These are phyloP conservation scores for Periglandula ipomoeae DNA, from an alignment of 2,329 filamentous ascomycete genomes.

Conservation along the genomic window DNA sequence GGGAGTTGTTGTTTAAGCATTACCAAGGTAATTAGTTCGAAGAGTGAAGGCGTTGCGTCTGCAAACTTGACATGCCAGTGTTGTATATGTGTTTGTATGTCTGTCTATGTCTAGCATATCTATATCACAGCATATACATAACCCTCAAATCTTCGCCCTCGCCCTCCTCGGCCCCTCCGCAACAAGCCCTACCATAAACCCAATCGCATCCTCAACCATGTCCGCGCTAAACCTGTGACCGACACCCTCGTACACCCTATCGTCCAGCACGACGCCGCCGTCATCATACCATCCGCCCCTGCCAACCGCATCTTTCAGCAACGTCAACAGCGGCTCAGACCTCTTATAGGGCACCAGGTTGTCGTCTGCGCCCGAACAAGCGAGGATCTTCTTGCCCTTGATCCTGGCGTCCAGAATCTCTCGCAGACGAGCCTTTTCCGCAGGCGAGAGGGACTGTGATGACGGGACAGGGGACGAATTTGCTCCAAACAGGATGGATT, in stretches of 20 bases:
- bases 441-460: constrained; percentile 18
- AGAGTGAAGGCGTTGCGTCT: no score
- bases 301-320: constrained; percentile 45
- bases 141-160: constrained; percentile 19
- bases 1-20: constrained; percentile 27
- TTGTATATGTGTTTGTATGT: no score
- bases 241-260: constrained; percentile 58
- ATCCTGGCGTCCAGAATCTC: constrained; percentile 39
- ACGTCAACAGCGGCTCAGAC: constrained; percentile 49
- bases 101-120: no score
- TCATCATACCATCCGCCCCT: constrained; percentile 42
- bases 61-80: no score
- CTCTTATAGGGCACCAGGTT: constrained; percentile 62
- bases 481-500: constrained; percentile 58
- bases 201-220: constrained; percentile 59
- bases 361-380: constrained; percentile 58
- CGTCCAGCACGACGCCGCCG: constrained; percentile 48
- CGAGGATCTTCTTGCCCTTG: constrained; percentile 53
- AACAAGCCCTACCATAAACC: constrained; percentile 48
- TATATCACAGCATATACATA: no score
- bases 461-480: constrained; percentile 21
- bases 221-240: constrained; percentile 59
- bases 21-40: not conserved
- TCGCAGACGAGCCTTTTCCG: constrained; percentile 34
- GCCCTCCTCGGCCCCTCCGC: constrained; percentile 21